Evolutionary conservation across 116 monocot species (phyloP).

Genomic region (Posidonia oceanica): DNA sequence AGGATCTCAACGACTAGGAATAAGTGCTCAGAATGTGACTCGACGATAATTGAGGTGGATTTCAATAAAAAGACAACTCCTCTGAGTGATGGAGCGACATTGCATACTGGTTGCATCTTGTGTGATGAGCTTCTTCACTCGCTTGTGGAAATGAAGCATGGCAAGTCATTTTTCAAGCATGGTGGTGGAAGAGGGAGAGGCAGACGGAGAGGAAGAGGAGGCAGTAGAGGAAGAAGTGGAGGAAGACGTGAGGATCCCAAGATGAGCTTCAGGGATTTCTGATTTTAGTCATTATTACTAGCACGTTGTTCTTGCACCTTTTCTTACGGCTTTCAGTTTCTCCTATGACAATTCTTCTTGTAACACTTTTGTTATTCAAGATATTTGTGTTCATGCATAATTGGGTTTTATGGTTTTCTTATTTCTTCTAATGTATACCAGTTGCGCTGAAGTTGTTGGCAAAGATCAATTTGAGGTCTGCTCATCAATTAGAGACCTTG

Average conservation of each 20-base stretch:
- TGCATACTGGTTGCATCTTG: constrained; percentile 72
- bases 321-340: no score
- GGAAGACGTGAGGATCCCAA: constrained; percentile 59
- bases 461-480: no score
- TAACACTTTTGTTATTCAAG: no score
- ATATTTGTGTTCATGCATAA: no score
- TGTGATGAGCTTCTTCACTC: constrained; percentile 89
- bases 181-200: constrained; percentile 66
- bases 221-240: constrained; percentile 22
- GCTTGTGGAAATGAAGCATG: constrained; percentile 82
- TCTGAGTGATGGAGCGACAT: constrained; percentile 52
- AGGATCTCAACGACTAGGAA: constrained; percentile 56
- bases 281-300: constrained; percentile 1
- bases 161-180: constrained; percentile 47
- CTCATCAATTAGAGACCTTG: no score
- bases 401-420: no score
- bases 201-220: constrained; percentile 32
- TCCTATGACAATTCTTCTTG: no score
- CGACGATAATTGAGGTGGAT: constrained; percentile 74
- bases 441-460: no score
- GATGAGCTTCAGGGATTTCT: constrained; percentile 94
- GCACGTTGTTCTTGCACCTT: no score
- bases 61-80: constrained; percentile 91
- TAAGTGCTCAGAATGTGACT: constrained; percentile 63
- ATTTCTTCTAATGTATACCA: no score